Evolutionary conservation across 108 stramenopile genomes (phyloP).

Genomic region (Cylindrotheca closterium): DNA sequence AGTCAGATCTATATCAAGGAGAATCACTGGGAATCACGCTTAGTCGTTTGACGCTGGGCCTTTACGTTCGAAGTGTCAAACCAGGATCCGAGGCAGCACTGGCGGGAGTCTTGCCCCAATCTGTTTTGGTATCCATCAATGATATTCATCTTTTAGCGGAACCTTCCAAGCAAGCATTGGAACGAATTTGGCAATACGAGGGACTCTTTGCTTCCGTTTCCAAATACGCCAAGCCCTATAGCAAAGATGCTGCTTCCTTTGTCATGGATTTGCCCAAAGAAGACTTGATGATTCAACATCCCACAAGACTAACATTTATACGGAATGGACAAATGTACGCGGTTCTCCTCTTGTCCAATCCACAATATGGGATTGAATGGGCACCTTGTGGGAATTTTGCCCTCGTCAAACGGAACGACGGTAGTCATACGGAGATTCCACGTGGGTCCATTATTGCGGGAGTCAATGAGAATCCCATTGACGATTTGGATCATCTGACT

Average conservation of each 20-base stretch:
- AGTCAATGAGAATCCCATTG: constrained; percentile 25
- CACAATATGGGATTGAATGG: constrained; percentile 75
- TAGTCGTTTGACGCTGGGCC: constrained; percentile 60
- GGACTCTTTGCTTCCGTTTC: constrained; percentile 17
- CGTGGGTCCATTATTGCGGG: constrained; percentile 65
- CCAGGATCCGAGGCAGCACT: constrained; percentile 55
- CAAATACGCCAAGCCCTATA: background rate
- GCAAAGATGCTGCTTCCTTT: background rate
- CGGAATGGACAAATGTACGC: constrained; percentile 45
- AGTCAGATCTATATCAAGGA: background rate
- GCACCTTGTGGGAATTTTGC: constrained; percentile 82
- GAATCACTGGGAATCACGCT: constrained; percentile 63
- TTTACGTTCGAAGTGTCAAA: constrained; percentile 49
- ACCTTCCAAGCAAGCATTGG: constrained; percentile 62
- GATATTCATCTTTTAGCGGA: constrained; percentile 72
- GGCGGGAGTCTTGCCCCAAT: constrained; percentile 54
- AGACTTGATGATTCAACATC: constrained; percentile 25
- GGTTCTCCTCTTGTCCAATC: constrained; percentile 44
- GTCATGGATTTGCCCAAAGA: background rate
- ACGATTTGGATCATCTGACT: constrained; percentile 49
- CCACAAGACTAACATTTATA: constrained; percentile 50
- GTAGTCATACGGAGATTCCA: constrained; percentile 27
- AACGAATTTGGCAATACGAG: constrained; percentile 83
- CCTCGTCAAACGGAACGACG: constrained; percentile 48
- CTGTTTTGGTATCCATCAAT: constrained; percentile 68